Evolutionary conservation across 768 basidiomycete genomes (phyloP), one percentile per base, ranked within the genome.

Genomic region (Amanita rimosa): DNA sequence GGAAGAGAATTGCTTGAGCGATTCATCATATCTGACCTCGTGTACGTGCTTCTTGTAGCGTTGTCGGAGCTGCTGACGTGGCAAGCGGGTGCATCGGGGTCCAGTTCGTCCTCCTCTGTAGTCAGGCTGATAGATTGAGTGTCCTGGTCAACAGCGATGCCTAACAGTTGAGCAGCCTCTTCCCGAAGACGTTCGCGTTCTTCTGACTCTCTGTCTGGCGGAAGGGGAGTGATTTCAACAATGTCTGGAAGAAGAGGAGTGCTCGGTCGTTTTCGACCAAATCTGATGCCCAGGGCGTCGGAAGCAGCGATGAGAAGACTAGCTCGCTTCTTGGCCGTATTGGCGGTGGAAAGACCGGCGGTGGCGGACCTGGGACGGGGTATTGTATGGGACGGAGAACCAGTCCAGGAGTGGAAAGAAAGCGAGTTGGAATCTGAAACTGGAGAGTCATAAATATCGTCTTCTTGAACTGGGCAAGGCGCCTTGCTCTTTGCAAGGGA

Each of bases 141-240:
- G 29, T 67, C 64, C 21, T 65, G 60, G 21, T 73, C 70, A n/a
- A 73, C 57, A 38, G 78, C 67, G 29, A 71, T 72, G 5, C 87
- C 87, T 41, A 90, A 79, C 10, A 82, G 76, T 57, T 85, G 80
- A 0, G 86, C 87, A 14, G 87, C 87, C 34, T 75, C 79, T 48
- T 83, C 81, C 27, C 85, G 69, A 27, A 90, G 65, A n/a, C 84
- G 76, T 53, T 83, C 76, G 8, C 87, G 76, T 56, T 89, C 86
- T 57, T 82, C 80, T 42, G 75, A 71, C 56, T 89, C 86, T 39
- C 69, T 74, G 53, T 84, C 78, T 41, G 69, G 66, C 40, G 64
- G 64, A 36, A 63, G 68, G 7, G 76, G 77, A 41, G 65, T 71
- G 44, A 89, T 86, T 60, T 89, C 85, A 49, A 89, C 83, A 44